A percentile compares a stretch with the other conserved stretches of the same genome.
phyloP scores from a whole-genome alignment of 129 eudicot species.

The Tanacetum coccineum region DNA sequence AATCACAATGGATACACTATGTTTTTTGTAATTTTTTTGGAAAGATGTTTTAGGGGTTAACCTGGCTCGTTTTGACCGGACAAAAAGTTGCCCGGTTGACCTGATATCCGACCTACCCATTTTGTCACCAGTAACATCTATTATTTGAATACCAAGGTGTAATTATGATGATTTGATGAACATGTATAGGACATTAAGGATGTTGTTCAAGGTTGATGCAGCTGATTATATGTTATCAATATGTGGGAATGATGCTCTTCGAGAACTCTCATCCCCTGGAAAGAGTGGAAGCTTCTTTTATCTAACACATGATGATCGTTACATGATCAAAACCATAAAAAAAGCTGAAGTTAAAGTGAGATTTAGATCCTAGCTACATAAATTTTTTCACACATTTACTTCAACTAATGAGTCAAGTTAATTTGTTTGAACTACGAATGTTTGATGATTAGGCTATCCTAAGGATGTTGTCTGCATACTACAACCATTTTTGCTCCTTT shows the following conservation, averaged over 20 bases:
- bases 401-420: not conserved
- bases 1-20: not conserved
- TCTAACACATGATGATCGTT: constrained; percentile 86
- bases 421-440: constrained; percentile 11
- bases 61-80: not conserved
- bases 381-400: not conserved
- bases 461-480: constrained; percentile 88
- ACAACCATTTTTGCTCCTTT: constrained; percentile 73
- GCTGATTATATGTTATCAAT: constrained; percentile 98
- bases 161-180: constrained; percentile 11
- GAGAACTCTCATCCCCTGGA: constrained; percentile 96
- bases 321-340: constrained; percentile 97
- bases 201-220: constrained; percentile 95
- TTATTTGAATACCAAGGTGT: not conserved
- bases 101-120: not conserved
- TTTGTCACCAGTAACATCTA: not conserved
- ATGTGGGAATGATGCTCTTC: constrained; percentile 85
- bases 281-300: constrained; percentile 98
- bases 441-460: constrained; percentile 57
- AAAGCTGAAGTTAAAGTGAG: constrained; percentile 95
- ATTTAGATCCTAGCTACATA: not conserved
- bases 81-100: not conserved
- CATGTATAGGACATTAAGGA: constrained; percentile 68
- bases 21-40: too few species aligned
- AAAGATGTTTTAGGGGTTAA: too few species aligned